phyloP scores from a whole-genome alignment of 1,139 yeast species.

The Suhomyces bribrorum region DNA sequence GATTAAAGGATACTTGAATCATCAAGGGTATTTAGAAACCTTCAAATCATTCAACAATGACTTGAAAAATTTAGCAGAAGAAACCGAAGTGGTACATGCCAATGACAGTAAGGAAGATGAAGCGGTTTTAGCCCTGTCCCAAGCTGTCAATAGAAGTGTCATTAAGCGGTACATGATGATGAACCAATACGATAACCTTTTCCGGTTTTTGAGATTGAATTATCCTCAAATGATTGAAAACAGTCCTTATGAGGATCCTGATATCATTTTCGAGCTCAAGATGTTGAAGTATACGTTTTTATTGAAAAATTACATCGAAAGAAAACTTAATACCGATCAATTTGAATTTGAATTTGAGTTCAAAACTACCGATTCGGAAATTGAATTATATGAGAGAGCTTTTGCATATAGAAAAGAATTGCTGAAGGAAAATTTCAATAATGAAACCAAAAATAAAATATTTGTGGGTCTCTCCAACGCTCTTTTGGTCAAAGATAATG shows the following conservation, averaged over 20 bases:
- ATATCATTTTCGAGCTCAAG: conserved; percentile 54
- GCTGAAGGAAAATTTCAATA: conserved; percentile 16
- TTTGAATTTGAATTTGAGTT: conserved; percentile 22
- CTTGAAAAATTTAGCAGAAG: conserved; percentile 39
- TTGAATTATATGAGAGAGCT: conserved; percentile 14
- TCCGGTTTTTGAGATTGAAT: conserved; percentile 41
- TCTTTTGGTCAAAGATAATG: conserved; percentile 28
- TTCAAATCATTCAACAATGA: conserved; percentile 56
- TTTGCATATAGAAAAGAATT: conserved; percentile 12
- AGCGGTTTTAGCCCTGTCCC: conserved; percentile 27
- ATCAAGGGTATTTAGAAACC: conserved; percentile 72
- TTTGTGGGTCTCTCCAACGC: conserved; percentile 32
- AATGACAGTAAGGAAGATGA: conserved; percentile 10
- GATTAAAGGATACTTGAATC: conserved; percentile 68
- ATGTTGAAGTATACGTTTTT: conserved; percentile 49
- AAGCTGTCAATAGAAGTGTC: conserved; percentile 51
- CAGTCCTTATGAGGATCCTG: conserved; percentile 24
- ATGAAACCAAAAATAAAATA: conserved; percentile 15
- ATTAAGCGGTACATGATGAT: conserved; percentile 47
- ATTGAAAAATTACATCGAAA: conserved; percentile 26
- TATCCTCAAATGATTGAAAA: conserved; percentile 41
- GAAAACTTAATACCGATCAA: conserved; percentile 18
- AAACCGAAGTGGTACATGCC: conserved; percentile 11
- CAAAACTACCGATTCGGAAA: conserved; percentile 12
- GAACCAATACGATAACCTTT: conserved; percentile 52